phyloP scores from a whole-genome alignment of 768 basidiomycete genomes.

The Pholiota microspora region DNA sequence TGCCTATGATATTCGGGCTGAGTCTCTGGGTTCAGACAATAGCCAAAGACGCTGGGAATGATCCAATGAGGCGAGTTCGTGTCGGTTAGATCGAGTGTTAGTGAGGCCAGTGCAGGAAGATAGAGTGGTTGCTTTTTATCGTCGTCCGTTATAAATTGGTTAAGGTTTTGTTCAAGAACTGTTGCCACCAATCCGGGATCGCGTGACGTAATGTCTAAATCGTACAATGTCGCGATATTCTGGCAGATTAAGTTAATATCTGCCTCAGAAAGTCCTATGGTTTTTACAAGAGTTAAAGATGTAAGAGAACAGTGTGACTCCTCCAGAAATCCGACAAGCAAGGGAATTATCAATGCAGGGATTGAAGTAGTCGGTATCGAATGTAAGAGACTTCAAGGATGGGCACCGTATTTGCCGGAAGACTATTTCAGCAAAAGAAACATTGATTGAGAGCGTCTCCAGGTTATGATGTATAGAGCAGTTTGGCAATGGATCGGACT shows the following conservation, averaged over 20 bases:
- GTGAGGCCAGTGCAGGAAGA: neutral
- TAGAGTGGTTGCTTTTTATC: neutral
- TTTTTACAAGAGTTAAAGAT: neutral
- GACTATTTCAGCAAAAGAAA: no score
- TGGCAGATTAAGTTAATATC: neutral
- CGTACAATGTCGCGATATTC: neutral
- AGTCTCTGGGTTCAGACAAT: no score
- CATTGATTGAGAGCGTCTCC: no score
- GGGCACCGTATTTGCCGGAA: neutral
- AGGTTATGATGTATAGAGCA: no score
- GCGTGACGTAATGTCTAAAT: no score
- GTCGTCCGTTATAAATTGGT: neutral
- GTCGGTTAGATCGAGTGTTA: no score
- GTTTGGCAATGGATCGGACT: no score
- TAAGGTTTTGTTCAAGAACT: neutral
- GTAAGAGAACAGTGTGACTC: neutral
- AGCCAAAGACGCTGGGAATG: no score
- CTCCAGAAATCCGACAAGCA: neutral
- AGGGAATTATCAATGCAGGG: neutral
- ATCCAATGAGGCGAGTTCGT: no score
- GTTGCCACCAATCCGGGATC: no score
- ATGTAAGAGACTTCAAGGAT: neutral
- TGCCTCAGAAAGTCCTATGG: neutral
- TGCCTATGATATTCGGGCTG: no score
- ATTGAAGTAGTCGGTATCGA: neutral